Evolutionary conservation across 768 basidiomycete genomes (phyloP).

Genomic region (Rhizopogon rudus): DNA sequence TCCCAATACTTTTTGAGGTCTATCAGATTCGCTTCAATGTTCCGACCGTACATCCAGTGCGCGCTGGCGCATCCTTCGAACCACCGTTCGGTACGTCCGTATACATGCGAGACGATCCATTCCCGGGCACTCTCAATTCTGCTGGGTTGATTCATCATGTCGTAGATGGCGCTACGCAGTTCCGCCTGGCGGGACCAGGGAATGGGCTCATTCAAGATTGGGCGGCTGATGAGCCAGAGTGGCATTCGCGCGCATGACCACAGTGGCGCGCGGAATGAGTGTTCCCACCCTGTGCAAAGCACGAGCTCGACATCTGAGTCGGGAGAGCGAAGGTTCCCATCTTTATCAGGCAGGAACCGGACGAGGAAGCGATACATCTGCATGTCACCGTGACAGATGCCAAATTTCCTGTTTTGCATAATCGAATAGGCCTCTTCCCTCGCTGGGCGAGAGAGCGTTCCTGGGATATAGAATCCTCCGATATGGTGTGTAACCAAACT

Average conservation of each 20-base stretch:
- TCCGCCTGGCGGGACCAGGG: conserved; percentile 18
- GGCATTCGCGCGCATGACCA: conserved; percentile 30
- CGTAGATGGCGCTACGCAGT: conserved; percentile 16
- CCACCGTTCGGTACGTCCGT: conserved; percentile 26
- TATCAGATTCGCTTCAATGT: conserved; percentile 18
- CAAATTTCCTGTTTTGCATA: conserved; percentile 18
- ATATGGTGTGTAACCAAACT: conserved; percentile 21
- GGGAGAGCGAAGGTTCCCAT: conserved; percentile 6
- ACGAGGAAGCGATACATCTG: conserved; percentile 26
- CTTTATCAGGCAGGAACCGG: conserved; percentile 9
- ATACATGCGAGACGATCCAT: conserved; percentile 25
- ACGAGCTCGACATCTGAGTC: conserved; percentile 11
- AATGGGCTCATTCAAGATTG: conserved; percentile 15
- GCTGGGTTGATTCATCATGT: conserved; percentile 14
- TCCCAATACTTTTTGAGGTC: conserved; percentile 21
- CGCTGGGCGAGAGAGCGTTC: conserved; percentile 17
- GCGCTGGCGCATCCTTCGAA: conserved; percentile 23
- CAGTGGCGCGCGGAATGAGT: conserved; percentile 24
- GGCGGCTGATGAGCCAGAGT: conserved; percentile 17
- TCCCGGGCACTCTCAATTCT: conserved; percentile 10
- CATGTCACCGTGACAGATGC: conserved; percentile 26
- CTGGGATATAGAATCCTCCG: conserved; percentile 26
- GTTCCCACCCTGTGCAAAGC: conserved; percentile 26
- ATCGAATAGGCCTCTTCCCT: conserved; percentile 18
- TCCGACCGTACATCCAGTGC: conserved; percentile 22